Evolutionary conservation across 371 early-diverging fungal species (phyloP).

Genomic region (Dinochytrium kinnereticum): DNA sequence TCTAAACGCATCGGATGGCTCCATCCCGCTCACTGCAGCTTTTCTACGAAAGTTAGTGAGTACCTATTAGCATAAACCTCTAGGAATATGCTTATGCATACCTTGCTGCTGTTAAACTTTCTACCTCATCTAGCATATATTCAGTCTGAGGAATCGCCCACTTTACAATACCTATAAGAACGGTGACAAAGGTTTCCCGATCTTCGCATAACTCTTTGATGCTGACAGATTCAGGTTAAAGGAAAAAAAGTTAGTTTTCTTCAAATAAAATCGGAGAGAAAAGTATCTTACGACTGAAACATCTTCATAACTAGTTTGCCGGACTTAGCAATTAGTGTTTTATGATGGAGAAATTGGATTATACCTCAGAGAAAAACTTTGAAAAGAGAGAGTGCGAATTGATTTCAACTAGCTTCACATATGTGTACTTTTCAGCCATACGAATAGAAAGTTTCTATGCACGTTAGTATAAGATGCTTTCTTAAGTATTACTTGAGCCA

Average conservation of each 20-base stretch:
- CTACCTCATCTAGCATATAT: constrained; percentile 64
- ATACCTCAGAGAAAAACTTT: constrained; percentile 64
- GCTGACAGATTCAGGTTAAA: constrained; percentile 12
- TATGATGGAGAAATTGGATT: not conserved
- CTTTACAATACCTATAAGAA: constrained; percentile 61
- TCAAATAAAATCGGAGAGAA: not conserved
- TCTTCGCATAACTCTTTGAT: constrained; percentile 60
- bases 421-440: constrained; percentile 51
- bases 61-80: too few relatives aligned
- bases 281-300: constrained; percentile 38
- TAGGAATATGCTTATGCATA: too few relatives aligned
- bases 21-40: constrained; percentile 60
- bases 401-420: constrained; percentile 66
- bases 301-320: constrained; percentile 68
- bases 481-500: constrained; percentile 52
- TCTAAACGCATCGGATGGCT: constrained; percentile 66
- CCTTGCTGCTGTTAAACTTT: constrained; percentile 65
- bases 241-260: constrained; percentile 17
- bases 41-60: constrained; percentile 36
- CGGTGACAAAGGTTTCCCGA: constrained; percentile 59
- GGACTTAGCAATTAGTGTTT: constrained; percentile 48
- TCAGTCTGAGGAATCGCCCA: not conserved
- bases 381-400: constrained; percentile 71
- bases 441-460: constrained; percentile 65
- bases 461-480: not conserved